Evolutionary conservation across 495 filamentous ascomycete species (phyloP), one percentile per base, ranked within the genome.

Genomic region (Penicillium macrosclerotiorum): DNA sequence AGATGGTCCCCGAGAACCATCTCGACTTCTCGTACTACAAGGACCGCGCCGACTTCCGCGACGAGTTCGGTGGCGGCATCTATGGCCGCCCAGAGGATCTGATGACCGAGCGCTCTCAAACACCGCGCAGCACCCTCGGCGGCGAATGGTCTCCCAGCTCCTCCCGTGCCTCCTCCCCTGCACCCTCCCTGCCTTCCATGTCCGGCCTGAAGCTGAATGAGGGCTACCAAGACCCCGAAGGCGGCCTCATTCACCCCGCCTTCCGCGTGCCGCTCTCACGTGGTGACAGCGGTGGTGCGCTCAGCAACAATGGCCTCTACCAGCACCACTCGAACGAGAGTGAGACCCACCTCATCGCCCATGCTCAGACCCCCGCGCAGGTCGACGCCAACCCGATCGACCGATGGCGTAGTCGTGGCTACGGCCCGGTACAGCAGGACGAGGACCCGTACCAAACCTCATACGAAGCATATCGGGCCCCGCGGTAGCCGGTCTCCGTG

Each of bases 21-120:
- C 85, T 96, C 51, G 92, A 98, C 57, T 96, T 97, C 58, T 81
- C 83, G 37, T 90, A 90, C 66, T 96, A 81, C 75, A 96, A 94
- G 66, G 79, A 93, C 55, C 81, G 89, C 0, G 77, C 83, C 11
- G 91, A 96, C 51, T 98, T 98, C 72, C 80, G 81, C 1, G 87
- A 88, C 7, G 90, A 95, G 35, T 84, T 88, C 54, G 90, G 89
- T 14, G 92, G 88, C 8, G 84, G 86, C 18, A 76, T 91, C 12
- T 91, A 84, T 55, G 86, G 85, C 25, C 77, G 75, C 14, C 73
- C 79, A 2, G 74, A 79, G n/a, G 85, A 90, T 51, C 55, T 79
- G 24, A 72, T 82, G 37, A 72, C 80, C 4, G 73, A 83, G 35
- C 78, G 86, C 14, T 81, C 84, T 1, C 79, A 80, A 7, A 89